Evolutionary conservation across 2,329 filamentous ascomycete genomes (phyloP), one percentile per base, ranked within the genome.

Genomic region (Dothistroma septosporum): DNA sequence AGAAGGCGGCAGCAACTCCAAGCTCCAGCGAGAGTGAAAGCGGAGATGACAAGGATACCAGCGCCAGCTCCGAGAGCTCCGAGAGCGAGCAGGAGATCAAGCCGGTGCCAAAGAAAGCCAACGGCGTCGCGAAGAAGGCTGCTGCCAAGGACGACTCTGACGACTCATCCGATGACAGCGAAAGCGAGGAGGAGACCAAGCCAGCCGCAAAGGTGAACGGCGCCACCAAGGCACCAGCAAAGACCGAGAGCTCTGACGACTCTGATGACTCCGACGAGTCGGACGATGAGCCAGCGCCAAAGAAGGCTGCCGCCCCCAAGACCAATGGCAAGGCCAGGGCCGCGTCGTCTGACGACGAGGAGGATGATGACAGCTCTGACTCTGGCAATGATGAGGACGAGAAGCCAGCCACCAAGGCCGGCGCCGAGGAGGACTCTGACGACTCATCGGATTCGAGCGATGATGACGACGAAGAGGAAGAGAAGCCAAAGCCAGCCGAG

Each of bases 1-100:
- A 79, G 70, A 76, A 77, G 74, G 77, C 73, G 74, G 77, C 73
- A 67, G 77, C 78, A 48, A 79, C 77, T 57, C 79, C 79, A 55
- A 77, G 79, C 74, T 72, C 69, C 48, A 74, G 71, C 63, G 74
- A 76, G 56, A 69, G 68, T 58, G 72, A 74, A 48, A 62, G 58
- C 56, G 70, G 71, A 41, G 74, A 69, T 54, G 76, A 77, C 55
- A 70, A 70, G 63, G 75, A 75, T 63, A 73, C 62, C 37, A 47
- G 54, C 35, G 58, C 49, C 60, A 47, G 69, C 53, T 72, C 71
- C 57, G 70, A 74, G 49, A 73, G 69, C 62, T 73, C 73, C 55
- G 76, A 78, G 52, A 70, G 70, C 61, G 76, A 76, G 61, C 73
- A 66, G 33, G 61, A 64, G 57, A 57, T 57, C 55, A 49, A 67